Evolutionary conservation across 202 grass and related monocot genomes (phyloP).

Genomic region (Zizania palustris): DNA sequence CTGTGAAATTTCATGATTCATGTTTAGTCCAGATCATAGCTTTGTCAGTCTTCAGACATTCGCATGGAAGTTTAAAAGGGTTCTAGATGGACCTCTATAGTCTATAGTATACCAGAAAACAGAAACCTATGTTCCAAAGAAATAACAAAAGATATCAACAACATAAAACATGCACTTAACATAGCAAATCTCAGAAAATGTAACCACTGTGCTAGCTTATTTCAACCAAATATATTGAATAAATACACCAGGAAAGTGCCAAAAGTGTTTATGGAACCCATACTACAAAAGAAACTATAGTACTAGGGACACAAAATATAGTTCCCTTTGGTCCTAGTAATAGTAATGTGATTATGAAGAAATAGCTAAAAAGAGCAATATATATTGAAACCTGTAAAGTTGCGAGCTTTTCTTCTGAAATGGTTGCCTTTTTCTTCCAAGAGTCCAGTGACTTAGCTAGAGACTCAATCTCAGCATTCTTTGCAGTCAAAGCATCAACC

Average conservation of each 20-base stretch:
- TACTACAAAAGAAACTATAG: conserved; percentile 8
- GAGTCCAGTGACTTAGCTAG: conserved; percentile 75
- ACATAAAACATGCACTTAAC: conserved; percentile 15
- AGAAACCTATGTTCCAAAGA: neutral
- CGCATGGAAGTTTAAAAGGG: conserved; percentile 7
- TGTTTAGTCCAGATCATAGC: conserved; percentile 23
- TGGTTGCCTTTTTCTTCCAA: conserved; percentile 74
- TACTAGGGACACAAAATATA: conserved; percentile 7
- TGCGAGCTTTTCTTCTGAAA: conserved; percentile 74
- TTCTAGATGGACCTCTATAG: neutral
- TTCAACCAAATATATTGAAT: conserved; percentile 26
- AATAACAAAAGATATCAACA: conserved; percentile 12
- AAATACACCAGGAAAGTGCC: neutral
- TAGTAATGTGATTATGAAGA: conserved; percentile 9
- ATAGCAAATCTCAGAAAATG: neutral
- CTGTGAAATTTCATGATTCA: conserved; percentile 10
- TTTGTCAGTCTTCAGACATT: neutral
- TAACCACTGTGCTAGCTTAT: conserved; percentile 7
- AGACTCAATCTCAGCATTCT: conserved; percentile 89
- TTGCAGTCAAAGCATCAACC: conserved; percentile 92
- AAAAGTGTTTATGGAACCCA: neutral
- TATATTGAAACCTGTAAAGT: conserved; percentile 63
- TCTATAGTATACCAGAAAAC: neutral
- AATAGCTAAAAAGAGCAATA: conserved; percentile 6
- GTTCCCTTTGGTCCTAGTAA: conserved; percentile 33